These are phyloP conservation scores for Penicilliopsis zonata DNA, from an alignment of 495 filamentous ascomycete genomes.

Conservation along the genomic window DNA sequence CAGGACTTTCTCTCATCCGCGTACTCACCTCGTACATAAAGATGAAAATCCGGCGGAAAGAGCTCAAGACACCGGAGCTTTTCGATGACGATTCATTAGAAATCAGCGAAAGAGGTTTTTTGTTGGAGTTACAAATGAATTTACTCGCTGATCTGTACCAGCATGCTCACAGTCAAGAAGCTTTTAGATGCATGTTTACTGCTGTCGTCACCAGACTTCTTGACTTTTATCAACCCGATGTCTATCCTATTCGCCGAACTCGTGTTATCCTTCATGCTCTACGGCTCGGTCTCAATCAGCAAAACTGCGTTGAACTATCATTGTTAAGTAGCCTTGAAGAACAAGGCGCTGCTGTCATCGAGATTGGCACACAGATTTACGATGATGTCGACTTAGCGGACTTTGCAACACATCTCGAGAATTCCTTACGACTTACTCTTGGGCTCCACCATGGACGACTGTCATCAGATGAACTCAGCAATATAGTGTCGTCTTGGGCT, in stretches of 20 bases:
- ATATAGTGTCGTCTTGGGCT: slow-evolving; percentile 25
- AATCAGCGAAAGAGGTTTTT: slow-evolving; percentile 23
- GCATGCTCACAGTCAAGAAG: slow-evolving; percentile 15
- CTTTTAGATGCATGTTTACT: slow-evolving; percentile 19
- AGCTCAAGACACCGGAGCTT: slow-evolving; percentile 11
- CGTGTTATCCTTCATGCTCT: slow-evolving; percentile 31
- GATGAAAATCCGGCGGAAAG: slow-evolving; percentile 24
- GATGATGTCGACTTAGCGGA: slow-evolving; percentile 41
- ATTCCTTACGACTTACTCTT: slow-evolving; percentile 38
- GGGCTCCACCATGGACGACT: slow-evolving; percentile 42
- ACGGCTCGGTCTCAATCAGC: slow-evolving; percentile 26
- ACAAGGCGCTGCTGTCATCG: slow-evolving; percentile 22
- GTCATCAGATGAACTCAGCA: slow-evolving; percentile 33
- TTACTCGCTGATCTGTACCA: slow-evolving; percentile 22
- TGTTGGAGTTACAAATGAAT: slow-evolving; percentile 47
- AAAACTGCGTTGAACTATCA: slow-evolving; percentile 16
- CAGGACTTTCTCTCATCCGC: slow-evolving; percentile 32
- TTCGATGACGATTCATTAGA: slow-evolving; percentile 32
- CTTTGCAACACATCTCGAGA: slow-evolving; percentile 46
- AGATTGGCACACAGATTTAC: slow-evolving; percentile 19
- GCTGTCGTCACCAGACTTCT: slow-evolving; percentile 24
- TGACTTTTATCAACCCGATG: slow-evolving; percentile 21
- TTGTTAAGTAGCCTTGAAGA: slow-evolving; percentile 17
- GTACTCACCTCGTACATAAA: slow-evolving; percentile 35
- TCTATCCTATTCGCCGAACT: slow-evolving; percentile 33